Conservation (phyloP, 2,329 filamentous ascomycete genomes). For the Penicillium freii region DNA sequence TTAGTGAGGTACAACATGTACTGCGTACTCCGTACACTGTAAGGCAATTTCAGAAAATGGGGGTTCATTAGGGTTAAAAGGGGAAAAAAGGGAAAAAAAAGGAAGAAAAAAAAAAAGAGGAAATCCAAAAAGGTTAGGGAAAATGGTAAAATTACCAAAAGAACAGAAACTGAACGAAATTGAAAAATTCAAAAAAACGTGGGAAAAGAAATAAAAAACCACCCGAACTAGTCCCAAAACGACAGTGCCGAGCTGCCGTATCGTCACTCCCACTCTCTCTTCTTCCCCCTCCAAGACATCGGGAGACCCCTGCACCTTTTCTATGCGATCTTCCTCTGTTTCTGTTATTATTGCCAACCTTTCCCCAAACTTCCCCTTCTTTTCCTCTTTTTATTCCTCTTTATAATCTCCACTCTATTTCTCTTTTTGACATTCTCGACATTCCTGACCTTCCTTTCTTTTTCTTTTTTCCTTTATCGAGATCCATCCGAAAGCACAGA, state of each 20-base stretch:
- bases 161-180: conserved; percentile 5
- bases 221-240: conserved; percentile 19
- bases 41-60: neutral
- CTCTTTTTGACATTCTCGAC: neutral
- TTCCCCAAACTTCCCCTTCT: conserved; percentile 3
- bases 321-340: conserved; percentile 4
- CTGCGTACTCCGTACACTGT: too few species aligned
- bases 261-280: conserved; percentile 17
- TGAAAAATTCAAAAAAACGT: neutral
- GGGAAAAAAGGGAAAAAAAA: neutral
- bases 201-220: conserved; percentile 3
- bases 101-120: neutral
- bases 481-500: conserved; percentile 7
- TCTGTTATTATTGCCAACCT: conserved; percentile 2
- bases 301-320: conserved; percentile 5
- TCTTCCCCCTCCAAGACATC: neutral
- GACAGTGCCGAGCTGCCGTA: conserved; percentile 22
- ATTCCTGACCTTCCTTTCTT: conserved; percentile 6
- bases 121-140: conserved; percentile 4
- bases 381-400: conserved; percentile 9
- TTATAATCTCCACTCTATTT: conserved; percentile 7
- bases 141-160: conserved; percentile 5
- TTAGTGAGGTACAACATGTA: neutral
- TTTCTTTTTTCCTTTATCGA: neutral
- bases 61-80: neutral